These are phyloP conservation scores for Neocucurbitaria cava DNA, from an alignment of 2,329 filamentous ascomycete genomes.

Conservation along the genomic window DNA sequence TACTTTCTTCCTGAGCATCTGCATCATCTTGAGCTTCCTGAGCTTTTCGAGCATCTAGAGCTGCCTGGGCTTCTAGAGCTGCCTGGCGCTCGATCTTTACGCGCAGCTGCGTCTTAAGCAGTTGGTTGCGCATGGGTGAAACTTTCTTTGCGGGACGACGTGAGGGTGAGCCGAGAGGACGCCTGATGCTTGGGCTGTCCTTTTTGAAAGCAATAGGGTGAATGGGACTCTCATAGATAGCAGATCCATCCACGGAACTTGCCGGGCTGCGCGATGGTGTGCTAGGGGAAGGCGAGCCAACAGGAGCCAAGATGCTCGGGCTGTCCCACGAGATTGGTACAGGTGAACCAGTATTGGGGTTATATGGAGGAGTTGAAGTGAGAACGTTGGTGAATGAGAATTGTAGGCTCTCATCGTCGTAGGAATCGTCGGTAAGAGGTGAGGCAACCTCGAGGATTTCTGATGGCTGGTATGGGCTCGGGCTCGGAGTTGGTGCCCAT, in stretches of 20 bases:
- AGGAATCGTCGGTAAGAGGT: background rate
- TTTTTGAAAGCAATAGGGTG: background rate
- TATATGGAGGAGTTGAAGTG: conserved; percentile 18
- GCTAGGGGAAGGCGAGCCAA: background rate
- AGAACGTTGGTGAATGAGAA: conserved; percentile 25
- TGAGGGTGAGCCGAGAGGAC: too few relatives aligned
- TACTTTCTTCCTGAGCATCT: conserved; percentile 11
- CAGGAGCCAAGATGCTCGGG: background rate
- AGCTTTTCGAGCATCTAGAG: conserved; percentile 4
- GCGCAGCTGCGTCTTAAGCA: conserved; percentile 16
- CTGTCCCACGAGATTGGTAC: conserved; percentile 5
- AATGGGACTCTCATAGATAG: background rate
- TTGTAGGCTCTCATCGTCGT: conserved; percentile 13
- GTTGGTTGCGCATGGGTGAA: conserved; percentile 15
- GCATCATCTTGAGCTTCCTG: too few relatives aligned
- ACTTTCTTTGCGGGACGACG: too few relatives aligned
- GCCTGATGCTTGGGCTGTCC: too few relatives aligned
- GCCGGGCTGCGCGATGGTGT: background rate
- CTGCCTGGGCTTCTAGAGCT: too few relatives aligned
- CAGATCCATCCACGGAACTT: background rate
- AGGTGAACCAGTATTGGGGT: conserved; percentile 15
- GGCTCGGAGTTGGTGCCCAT: background rate
- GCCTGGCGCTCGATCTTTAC: conserved; percentile 9
- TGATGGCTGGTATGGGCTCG: background rate
- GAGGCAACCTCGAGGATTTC: background rate